Conservation (phyloP, 129 eudicot genomes). For the Centella asiatica region DNA sequence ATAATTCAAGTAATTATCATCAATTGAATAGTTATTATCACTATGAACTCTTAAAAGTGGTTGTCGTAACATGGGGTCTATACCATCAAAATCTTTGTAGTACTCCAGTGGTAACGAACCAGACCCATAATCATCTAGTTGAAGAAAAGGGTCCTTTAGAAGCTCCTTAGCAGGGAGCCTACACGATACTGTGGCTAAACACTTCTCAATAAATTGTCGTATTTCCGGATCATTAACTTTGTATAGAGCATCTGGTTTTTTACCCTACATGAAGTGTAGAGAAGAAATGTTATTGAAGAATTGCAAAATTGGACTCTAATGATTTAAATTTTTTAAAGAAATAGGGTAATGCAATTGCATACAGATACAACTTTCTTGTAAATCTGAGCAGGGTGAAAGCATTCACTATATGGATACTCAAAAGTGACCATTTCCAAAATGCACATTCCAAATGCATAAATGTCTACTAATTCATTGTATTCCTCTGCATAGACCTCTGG, state of each 20-base stretch:
- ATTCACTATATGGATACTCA: conserved; percentile 85
- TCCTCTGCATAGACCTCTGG: conserved; percentile 87
- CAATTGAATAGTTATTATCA: conserved; percentile 19
- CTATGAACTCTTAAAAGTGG: conserved; percentile 22
- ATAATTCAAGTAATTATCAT: conserved; percentile 28
- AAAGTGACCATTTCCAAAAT: conserved; percentile 89
- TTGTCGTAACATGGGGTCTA: conserved; percentile 23
- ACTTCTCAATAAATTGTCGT: conserved; percentile 67
- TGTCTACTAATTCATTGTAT: conserved; percentile 77
- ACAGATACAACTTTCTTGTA: conserved; percentile 89
- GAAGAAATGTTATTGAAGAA: background rate
- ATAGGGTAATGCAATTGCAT: conserved; percentile 7
- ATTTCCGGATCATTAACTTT: conserved; percentile 74
- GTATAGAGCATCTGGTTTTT: conserved; percentile 40
- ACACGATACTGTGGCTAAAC: conserved; percentile 62
- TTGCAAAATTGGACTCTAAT: background rate
- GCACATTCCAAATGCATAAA: conserved; percentile 96
- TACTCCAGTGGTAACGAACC: conserved; percentile 37
- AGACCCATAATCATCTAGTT: conserved; percentile 32
- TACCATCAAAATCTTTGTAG: conserved; percentile 41
- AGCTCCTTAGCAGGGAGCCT: conserved; percentile 76
- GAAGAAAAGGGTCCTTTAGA: conserved; percentile 79
- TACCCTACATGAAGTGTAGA: background rate
- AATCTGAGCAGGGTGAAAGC: conserved; percentile 86
- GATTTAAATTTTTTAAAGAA: background rate